Evolutionary conservation across 345 rosid genomes (phyloP).

Genomic region (Hibiscus mutabilis): DNA sequence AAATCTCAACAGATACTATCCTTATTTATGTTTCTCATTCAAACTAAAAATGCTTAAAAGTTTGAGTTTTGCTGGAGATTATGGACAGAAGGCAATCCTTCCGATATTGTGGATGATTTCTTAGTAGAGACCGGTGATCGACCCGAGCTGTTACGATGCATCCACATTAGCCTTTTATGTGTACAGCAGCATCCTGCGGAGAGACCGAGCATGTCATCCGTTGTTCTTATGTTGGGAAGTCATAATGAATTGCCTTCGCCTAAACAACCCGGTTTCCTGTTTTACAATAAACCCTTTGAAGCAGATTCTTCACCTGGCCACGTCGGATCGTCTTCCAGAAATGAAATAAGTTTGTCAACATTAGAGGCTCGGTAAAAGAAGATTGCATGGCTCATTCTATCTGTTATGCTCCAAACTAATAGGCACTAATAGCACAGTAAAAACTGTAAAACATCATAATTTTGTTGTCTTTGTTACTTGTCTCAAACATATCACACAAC

Average conservation of each 20-base stretch:
- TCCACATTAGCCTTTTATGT: slow-evolving; percentile 39
- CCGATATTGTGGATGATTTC: slow-evolving; percentile 26
- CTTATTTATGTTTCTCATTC: neutral
- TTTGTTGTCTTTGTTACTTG: too few relatives aligned
- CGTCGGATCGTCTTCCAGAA: neutral
- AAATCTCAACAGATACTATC: neutral
- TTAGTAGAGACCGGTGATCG: slow-evolving; percentile 10
- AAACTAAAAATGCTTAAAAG: slow-evolving; percentile 26
- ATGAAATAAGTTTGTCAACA: neutral
- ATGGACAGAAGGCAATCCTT: slow-evolving; percentile 23
- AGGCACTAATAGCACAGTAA: too few relatives aligned
- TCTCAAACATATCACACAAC: too few relatives aligned
- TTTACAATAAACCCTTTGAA: neutral
- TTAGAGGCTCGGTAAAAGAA: neutral
- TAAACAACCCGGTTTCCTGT: slow-evolving; percentile 30
- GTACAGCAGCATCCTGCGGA: slow-evolving; percentile 35
- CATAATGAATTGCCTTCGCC: slow-evolving; percentile 30
- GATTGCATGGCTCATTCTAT: too few relatives aligned
- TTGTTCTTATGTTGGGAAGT: slow-evolving; percentile 34
- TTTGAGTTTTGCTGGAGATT: slow-evolving; percentile 25
- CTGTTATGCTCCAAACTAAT: too few relatives aligned
- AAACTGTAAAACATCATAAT: too few relatives aligned
- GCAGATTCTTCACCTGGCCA: neutral
- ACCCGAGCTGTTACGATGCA: slow-evolving; percentile 26
- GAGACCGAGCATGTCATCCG: slow-evolving; percentile 41